Conservation (phyloP, 1,139 yeast genomes). For the Magnusiomyces fungicola region DNA sequence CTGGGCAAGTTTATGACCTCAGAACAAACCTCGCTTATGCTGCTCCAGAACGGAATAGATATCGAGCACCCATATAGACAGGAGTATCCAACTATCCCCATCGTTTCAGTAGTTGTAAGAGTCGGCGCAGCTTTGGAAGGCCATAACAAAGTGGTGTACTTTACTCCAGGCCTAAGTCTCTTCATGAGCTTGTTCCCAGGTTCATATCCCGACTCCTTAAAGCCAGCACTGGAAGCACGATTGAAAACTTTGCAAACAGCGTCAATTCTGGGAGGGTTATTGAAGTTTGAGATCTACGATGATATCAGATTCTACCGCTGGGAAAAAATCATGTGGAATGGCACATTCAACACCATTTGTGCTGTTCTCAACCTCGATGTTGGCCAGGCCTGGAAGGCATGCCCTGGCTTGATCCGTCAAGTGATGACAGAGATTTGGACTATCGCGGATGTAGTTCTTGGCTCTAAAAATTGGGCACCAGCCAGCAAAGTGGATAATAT, state of each 20-base stretch:
- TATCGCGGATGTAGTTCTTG: constrained; percentile 19
- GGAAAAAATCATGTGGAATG: constrained; percentile 24
- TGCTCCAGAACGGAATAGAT: constrained; percentile 25
- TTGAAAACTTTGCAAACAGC: background rate
- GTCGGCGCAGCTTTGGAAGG: constrained; percentile 17
- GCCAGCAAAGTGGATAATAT: constrained; percentile 11
- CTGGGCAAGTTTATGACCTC: constrained; percentile 18
- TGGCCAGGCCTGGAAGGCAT: constrained; percentile 16
- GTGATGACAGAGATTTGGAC: constrained; percentile 20
- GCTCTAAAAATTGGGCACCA: constrained; percentile 17
- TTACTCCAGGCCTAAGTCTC: constrained; percentile 9
- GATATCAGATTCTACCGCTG: constrained; percentile 19
- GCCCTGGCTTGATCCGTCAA: background rate
- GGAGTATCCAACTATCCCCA: constrained; percentile 18
- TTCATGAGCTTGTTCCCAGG: constrained; percentile 16
- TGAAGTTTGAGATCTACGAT: constrained; percentile 7
- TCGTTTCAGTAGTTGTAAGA: constrained; percentile 20
- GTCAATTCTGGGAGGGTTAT: constrained; percentile 14
- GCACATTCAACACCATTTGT: constrained; percentile 21
- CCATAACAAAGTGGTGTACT: constrained; percentile 14
- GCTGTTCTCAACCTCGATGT: constrained; percentile 18
- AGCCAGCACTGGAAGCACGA: background rate
- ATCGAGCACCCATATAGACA: constrained; percentile 21
- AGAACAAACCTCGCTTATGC: constrained; percentile 16
- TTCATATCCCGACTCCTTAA: background rate